Evolutionary conservation across 768 basidiomycete species (phyloP), one percentile per base, ranked within the genome.

Genomic region (Tephrocybe sp.): DNA sequence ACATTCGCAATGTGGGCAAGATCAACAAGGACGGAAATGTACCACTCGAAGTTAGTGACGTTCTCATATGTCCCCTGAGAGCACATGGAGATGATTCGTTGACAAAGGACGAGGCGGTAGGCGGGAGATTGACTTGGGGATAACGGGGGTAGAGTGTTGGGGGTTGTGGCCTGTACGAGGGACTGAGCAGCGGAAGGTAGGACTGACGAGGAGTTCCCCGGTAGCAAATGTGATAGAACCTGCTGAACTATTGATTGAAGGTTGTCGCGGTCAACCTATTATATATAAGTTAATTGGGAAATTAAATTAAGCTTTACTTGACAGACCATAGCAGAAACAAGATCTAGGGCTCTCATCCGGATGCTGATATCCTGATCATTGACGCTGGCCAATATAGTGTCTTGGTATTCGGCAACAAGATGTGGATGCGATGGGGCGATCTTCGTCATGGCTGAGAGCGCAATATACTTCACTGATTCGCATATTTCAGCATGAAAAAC

Each of bases 31-130:
- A 95, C 93, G 4, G 96, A 97, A 18, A 98, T 78, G 66, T 93
- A 97, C 96, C 97, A 99, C 64, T 98, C 92, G 63, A 98, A 98
- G 69, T 98, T 95, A 39, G 80, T 77, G 23, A 99, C 78, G 61
- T 93, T 88, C 46, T 86, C 85, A 65, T 96, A 98, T 18, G 86
- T 88, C 32, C 84, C 84, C 49, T 83, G 80, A 2, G 91, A 88
- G 51, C 91, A 88, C 59, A 98, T 90, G n/a, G 76, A 71, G n/a
- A 98, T 76, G 55, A 98, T 89, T 15, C 84, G 79, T 57, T 88
- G 84, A 8, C 90, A 79, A 26, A 98, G 80, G 37, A 85, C 81
- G 18, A 93, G 77, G 15, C 97, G 89, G 63, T 98, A 98, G 2
- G 90, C 85, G 0, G 90, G 78, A 0, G 91, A 88, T 61, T 90